Conservation (phyloP, 2,329 filamentous ascomycete species). For the Erysiphe pulchra region DNA sequence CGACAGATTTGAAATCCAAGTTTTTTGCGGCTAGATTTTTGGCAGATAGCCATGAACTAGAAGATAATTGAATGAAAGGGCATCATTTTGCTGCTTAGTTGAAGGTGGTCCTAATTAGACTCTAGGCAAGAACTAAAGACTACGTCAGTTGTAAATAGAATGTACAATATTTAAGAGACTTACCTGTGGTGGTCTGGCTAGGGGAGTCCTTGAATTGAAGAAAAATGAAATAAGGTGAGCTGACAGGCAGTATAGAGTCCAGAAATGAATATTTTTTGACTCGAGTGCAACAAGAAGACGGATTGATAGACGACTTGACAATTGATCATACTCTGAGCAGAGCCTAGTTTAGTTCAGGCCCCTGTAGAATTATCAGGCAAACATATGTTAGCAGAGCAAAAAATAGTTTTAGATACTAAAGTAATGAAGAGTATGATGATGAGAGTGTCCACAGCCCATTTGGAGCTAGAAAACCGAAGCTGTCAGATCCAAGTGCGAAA, state of each 20-base stretch:
- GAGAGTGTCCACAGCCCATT: too few relatives aligned
- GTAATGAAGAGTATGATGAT: too few relatives aligned
- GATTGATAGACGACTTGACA: neutral
- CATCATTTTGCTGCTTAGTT: slow-evolving; percentile 10
- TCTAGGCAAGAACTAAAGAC: neutral
- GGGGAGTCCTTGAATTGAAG: neutral
- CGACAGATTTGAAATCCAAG: slow-evolving; percentile 2
- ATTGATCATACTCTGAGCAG: neutral
- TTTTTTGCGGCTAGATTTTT: slow-evolving; percentile 3
- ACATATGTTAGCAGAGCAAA: neutral
- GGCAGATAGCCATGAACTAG: slow-evolving; percentile 7
- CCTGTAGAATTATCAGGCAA: neutral
- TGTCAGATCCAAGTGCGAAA: too few relatives aligned
- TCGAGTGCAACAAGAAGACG: too few relatives aligned
- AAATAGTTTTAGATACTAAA: too few relatives aligned
- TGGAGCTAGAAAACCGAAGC: too few relatives aligned
- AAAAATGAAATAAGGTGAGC: neutral
- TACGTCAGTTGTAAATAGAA: neutral
- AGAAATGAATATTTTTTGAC: neutral
- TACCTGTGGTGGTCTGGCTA: neutral
- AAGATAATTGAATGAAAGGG: slow-evolving; percentile 5
- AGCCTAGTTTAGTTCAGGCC: neutral
- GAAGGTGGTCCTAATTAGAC: slow-evolving; percentile 1
- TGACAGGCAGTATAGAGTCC: neutral
- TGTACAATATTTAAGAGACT: neutral